Evolutionary conservation across 140 eudicot genomes (phyloP), one percentile per base, ranked within the genome.

Genomic region (Flaveria floridana): DNA sequence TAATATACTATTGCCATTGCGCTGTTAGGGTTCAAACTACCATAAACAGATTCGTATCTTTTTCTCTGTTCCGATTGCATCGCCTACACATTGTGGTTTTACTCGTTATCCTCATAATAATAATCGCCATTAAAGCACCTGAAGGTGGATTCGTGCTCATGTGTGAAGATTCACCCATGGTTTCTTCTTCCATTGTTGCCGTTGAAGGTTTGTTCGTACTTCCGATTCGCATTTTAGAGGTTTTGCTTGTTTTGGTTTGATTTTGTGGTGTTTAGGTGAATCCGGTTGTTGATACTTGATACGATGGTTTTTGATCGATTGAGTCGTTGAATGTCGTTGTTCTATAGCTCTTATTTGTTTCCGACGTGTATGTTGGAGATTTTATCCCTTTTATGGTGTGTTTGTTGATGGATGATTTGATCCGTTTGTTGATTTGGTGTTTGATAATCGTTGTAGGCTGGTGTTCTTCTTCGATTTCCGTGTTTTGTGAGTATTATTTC

Each of bases 141-240:
- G 58, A 25, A 58, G 46, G 11, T n/a, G 70, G 55, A 37, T 37
- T 42, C 2, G 15, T 52, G 13, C 18, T 74, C 23, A 75, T 80
- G 84, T 80, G 84, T 75, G 84, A 75, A 62, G 84, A 80, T 80
- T 80, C 77, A 37, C 41, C 69, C 1, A 70, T 80, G 73, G 61
- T 39, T 39, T 69, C 84, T 13, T 59, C 77, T 61, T 61, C 84
- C 61, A 23, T 37, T 75, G 76, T 28, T 11, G 28, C 59, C 76
- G 80, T 74, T 74, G 80, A 80, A 80, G 84, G 80, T 80, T 41
- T 12, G 80, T 59, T 59, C 37, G 10, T 58, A 6, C 58, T 61
- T 48, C 58, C 72, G 61, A 30, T 30, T 46, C 48, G 26, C 80
- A 80, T 74, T 80, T 9, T 74, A 13, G 1, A 42, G 2, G 0